Base-by-base conservation (phyloP, 805 yeast genomes). In the Myxozyma neglecta region DNA sequence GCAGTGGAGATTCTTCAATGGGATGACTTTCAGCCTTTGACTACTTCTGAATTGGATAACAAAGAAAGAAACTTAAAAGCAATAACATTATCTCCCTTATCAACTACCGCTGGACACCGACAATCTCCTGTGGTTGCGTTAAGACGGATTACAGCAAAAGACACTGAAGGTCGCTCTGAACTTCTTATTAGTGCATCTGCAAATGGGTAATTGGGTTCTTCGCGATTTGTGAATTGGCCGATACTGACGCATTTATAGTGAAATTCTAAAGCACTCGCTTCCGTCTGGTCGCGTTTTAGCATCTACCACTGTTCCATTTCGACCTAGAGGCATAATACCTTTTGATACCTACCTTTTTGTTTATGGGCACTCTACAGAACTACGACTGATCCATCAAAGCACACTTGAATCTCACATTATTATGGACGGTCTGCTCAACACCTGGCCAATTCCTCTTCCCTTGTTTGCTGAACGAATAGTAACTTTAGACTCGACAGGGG, bases 251-350 rank as follows among this genome's bases (percentile, higher is more conserved):
- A 14, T 37, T 18, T 34, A 13, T 48, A 65, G 68, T 11, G 65
- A 64, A 20, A 59, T 65, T 14, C 49, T 60, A n/a, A 65, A 65
- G 48, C 63, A 61, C 35, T 63, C 67, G n/a, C 54, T 65, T 8
- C 68, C 68, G 16, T 65, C 68, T 11, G 68, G 67, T 14, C 59
- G 68, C 18, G 68, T 64, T 10, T 53, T 65, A 2, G 57, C 49
- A 5, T 56, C 65, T 3, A 47, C 67, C 24, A 39, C 53, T 8
- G 65, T 65, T 9, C 68, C 68, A 16, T 65, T 65, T 48, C 60
- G 67, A 13, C 68, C 68, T 6, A 48, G 8, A 16, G 68, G 65
- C 9, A 52, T 63, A n/a, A 40, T 63, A 18, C 40, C 62, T 1
- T 5, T 57, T 10, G 68, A 63, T 29, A 53, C 39, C 16, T 57